Evolutionary conservation across 345 rosid genomes (phyloP), one percentile per base, ranked within the genome.

Genomic region (Boechera divaricarpa): DNA sequence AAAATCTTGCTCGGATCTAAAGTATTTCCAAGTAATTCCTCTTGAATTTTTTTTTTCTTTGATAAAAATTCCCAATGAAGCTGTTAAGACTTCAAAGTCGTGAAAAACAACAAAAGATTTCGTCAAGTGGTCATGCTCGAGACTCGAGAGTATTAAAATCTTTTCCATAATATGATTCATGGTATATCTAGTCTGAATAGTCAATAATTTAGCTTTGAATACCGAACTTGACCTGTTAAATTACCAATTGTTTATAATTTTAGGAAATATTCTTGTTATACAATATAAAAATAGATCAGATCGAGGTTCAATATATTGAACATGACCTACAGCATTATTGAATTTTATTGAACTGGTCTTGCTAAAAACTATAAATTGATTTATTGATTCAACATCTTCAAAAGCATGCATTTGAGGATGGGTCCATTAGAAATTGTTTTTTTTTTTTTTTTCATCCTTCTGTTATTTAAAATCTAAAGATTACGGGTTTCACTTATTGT

Each of bases 71-170:
- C 29, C 52, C 10, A 7, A n/a, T 48, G 53, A n/a, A 48, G 53
- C 32, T 54, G 7, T 7, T 35, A 28, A 41, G 38, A 42, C 49
- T 54, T 56, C 29, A 56, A 26, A 65, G n/a, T n/a, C 41, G 6
- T 42, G 47, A 47, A 39, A 28, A 42, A 18, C 28, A 64, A 41
- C 32, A 24, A 63, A 53, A 31, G 53, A 54, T 73, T 26, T 63
- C 15, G 72, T 21, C 56, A 54, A 31, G 47, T 8, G 73, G 60
- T 45, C 44, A 72, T 28, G 42, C 68, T 65, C 72, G 65, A 45
- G 72, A 55, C 21, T 49, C 51, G 18, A 45, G 51, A 5, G 38
- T 74, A 51, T 31, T 63, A 12, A 72, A 28, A 59, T 51, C 2
- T 63, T 72, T 61, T 51, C 76, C 59, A 26, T 5, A 36, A 3